These are phyloP conservation scores for Pseudocercospora macadamiae DNA, from an alignment of 2,329 filamentous ascomycete genomes.

Conservation along the genomic window DNA sequence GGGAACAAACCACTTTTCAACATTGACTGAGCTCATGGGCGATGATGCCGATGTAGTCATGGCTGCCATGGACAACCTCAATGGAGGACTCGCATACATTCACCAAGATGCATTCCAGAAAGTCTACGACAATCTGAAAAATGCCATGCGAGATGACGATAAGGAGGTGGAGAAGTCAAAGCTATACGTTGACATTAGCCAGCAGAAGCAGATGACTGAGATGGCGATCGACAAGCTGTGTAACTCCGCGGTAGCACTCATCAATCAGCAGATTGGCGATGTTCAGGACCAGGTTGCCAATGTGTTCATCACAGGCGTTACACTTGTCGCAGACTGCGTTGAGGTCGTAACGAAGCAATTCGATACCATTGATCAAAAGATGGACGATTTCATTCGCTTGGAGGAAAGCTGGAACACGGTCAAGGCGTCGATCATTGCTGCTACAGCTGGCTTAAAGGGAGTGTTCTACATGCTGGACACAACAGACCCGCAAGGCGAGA, in stretches of 20 bases:
- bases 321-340: slow-evolving; percentile 50
- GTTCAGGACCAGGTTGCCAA: slow-evolving; percentile 48
- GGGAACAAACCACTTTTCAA: slow-evolving; percentile 50
- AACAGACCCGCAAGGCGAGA: slow-evolving; percentile 19
- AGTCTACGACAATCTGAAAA: slow-evolving; percentile 48
- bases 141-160: slow-evolving; percentile 37
- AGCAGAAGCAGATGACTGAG: slow-evolving; percentile 50
- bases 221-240: slow-evolving; percentile 52
- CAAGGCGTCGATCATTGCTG: slow-evolving; percentile 45
- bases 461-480: slow-evolving; percentile 51
- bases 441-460: slow-evolving; percentile 48
- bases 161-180: slow-evolving; percentile 38
- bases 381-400: slow-evolving; percentile 51
- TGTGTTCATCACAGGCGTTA: slow-evolving; percentile 49
- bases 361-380: slow-evolving; percentile 43
- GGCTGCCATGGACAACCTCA: slow-evolving; percentile 51
- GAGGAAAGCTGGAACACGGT: slow-evolving; percentile 50
- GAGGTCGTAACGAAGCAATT: slow-evolving; percentile 47
- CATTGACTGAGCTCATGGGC: slow-evolving; percentile 44
- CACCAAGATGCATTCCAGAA: slow-evolving; percentile 53
- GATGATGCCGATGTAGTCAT: slow-evolving; percentile 49
- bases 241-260: slow-evolving; percentile 48
- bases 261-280: slow-evolving; percentile 45
- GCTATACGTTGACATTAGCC: slow-evolving; percentile 48
- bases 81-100: slow-evolving; percentile 49